These are phyloP conservation scores for Pyronema omphalodes DNA, from an alignment of 495 filamentous ascomycete species.

Conservation along the genomic window DNA sequence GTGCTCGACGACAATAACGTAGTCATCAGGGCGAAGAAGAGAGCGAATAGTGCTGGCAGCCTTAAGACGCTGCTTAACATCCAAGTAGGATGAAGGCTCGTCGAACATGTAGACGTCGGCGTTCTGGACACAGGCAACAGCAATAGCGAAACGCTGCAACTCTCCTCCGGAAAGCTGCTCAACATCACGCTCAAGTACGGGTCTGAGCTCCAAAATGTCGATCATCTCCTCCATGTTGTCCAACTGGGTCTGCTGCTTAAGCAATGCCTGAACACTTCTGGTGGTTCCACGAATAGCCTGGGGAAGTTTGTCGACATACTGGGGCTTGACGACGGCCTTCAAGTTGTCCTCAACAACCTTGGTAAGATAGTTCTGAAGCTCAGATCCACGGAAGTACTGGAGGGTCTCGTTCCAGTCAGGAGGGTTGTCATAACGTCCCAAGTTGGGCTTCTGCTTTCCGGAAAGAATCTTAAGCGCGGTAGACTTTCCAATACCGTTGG, in stretches of 20 bases:
- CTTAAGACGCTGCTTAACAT: conserved; percentile 92
- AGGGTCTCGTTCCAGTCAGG: conserved; percentile 98
- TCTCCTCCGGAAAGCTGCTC: conserved; percentile 85
- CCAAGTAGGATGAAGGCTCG: conserved; percentile 93
- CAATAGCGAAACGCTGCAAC: conserved; percentile 92
- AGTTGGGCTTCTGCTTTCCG: conserved; percentile 93
- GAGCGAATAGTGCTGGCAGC: conserved; percentile 83
- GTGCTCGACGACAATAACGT: conserved; percentile 97
- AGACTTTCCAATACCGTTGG: conserved; percentile 99
- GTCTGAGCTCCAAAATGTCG: conserved; percentile 71
- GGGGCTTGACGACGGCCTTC: conserved; percentile 94
- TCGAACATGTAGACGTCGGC: conserved; percentile 99
- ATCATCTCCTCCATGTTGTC: conserved; percentile 72
- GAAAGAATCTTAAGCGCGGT: conserved; percentile 95
- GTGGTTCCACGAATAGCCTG: conserved; percentile 66
- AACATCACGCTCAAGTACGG: conserved; percentile 77
- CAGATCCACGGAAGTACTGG: conserved; percentile 92
- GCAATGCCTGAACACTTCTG: conserved; percentile 55
- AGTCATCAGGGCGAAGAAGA: conserved; percentile 70
- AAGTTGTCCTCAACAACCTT: conserved; percentile 91
- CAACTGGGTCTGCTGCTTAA: conserved; percentile 53
- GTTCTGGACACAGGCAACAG: conserved; percentile 82
- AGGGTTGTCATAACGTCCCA: conserved; percentile 86
- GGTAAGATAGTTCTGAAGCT: conserved; percentile 97
- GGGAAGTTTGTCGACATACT: conserved; percentile 96